phyloP scores from a whole-genome alignment of 768 basidiomycete species.

The Astraeus odoratus region DNA sequence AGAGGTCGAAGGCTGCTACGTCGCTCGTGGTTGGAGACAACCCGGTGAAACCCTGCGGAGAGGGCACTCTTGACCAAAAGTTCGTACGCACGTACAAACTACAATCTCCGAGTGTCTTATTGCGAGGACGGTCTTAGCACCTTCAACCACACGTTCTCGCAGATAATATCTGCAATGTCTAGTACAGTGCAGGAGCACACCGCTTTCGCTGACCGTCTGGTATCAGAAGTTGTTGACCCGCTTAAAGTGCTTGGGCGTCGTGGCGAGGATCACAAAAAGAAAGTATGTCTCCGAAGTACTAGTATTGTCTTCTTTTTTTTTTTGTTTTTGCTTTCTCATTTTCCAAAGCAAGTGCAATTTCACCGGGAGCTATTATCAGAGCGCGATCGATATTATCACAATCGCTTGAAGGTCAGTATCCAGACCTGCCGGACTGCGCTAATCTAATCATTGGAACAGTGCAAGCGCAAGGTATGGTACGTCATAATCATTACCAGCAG shows the following conservation, averaged over 20 bases:
- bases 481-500: not conserved
- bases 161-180: conserved; percentile 55
- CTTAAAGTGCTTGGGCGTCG: conserved; percentile 53
- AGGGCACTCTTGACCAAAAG: conserved; percentile 50
- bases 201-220: conserved; percentile 55
- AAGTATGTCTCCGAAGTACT: conserved; percentile 38
- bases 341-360: conserved; percentile 53
- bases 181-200: conserved; percentile 64
- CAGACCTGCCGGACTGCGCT: conserved; percentile 1
- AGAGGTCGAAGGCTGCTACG: conserved; percentile 53
- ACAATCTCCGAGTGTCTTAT: conserved; percentile 8
- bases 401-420: conserved; percentile 58
- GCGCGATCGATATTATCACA: conserved; percentile 58
- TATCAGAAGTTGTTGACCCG: conserved; percentile 54
- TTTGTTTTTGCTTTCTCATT: too few species aligned
- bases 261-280: conserved; percentile 63
- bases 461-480: conserved; percentile 26
- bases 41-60: too few species aligned
- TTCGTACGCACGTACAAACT: conserved; percentile 19
- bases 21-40: conserved; percentile 57
- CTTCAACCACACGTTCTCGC: conserved; percentile 61
- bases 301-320: too few species aligned
- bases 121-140: conserved; percentile 41
- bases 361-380: conserved; percentile 67
- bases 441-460: conserved; percentile 12